Conservation (phyloP, 768 basidiomycete genomes). For the Boletus barrowsii region DNA sequence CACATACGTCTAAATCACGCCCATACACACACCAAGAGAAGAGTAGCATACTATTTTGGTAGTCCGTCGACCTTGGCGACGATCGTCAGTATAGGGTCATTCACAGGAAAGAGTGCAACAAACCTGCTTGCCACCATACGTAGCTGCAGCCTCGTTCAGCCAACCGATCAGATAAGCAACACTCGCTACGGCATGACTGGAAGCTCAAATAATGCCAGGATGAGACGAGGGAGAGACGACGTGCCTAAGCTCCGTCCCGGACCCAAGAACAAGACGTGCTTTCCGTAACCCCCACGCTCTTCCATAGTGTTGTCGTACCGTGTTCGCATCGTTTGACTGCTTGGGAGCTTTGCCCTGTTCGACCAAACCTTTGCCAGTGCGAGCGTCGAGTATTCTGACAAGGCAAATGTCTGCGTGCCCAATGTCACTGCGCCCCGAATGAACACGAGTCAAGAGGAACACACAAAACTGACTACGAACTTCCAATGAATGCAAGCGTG, state of each 20-base stretch:
- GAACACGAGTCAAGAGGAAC: too few relatives aligned
- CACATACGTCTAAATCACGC: not conserved
- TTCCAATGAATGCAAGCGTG: conserved; percentile 7
- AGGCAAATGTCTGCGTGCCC: not conserved
- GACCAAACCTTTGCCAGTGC: conserved; percentile 18
- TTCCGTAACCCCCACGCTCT: conserved; percentile 14
- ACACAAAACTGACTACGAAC: not conserved
- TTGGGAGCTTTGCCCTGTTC: conserved; percentile 9
- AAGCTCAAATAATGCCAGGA: not conserved
- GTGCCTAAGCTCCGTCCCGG: not conserved
- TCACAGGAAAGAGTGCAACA: not conserved
- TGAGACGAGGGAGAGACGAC: not conserved
- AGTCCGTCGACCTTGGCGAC: not conserved
- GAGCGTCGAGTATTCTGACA: not conserved
- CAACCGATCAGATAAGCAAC: not conserved
- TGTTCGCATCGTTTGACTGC: not conserved
- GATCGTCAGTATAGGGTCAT: not conserved
- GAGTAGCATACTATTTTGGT: not conserved
- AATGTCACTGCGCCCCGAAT: not conserved
- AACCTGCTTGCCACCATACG: conserved; percentile 14
- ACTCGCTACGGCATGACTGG: not conserved
- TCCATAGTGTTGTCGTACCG: not conserved
- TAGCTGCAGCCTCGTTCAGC: conserved; percentile 8
- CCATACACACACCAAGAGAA: not conserved
- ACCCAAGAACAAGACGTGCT: not conserved